Conservation (phyloP, 306 rosid species). For the Castanea sativa region DNA sequence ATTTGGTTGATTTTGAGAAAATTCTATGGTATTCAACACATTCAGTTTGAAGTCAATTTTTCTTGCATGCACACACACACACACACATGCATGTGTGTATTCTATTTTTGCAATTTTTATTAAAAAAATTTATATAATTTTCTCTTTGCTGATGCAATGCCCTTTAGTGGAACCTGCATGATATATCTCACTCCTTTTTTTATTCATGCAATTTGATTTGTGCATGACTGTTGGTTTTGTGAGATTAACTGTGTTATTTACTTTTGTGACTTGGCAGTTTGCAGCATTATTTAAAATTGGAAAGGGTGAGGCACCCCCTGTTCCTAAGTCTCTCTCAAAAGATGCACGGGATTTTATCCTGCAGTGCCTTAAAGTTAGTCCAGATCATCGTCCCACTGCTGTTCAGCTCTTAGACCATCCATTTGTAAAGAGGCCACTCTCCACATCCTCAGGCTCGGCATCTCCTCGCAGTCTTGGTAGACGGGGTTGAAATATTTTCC, state of each 20-base stretch:
- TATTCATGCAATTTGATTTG: not conserved
- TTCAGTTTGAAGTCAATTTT: not conserved
- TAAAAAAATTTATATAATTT: not conserved
- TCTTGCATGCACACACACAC: not conserved
- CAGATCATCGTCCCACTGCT: conserved; percentile 66
- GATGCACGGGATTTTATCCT: conserved; percentile 72
- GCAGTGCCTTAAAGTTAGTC: conserved; percentile 73
- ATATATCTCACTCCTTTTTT: not conserved
- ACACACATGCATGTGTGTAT: not conserved
- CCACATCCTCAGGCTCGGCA: conserved; percentile 60
- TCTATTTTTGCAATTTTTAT: not conserved
- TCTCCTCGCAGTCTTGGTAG: conserved; percentile 51
- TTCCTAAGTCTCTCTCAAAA: conserved; percentile 69
- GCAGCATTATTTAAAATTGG: conserved; percentile 82
- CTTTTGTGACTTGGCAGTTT: conserved; percentile 53
- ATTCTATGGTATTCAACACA: not conserved
- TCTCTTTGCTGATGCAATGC: not conserved
- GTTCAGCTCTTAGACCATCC: conserved; percentile 67
- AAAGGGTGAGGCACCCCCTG: conserved; percentile 64
- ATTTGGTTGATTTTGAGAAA: not conserved
- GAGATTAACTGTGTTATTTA: conserved; percentile 20
- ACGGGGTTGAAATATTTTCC: conserved; percentile 31
- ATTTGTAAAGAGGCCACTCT: conserved; percentile 60
- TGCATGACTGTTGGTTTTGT: conserved; percentile 9
- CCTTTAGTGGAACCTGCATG: not conserved